Conservation (phyloP, 495 filamentous ascomycete genomes). For the Aspergillus biplanus region DNA sequence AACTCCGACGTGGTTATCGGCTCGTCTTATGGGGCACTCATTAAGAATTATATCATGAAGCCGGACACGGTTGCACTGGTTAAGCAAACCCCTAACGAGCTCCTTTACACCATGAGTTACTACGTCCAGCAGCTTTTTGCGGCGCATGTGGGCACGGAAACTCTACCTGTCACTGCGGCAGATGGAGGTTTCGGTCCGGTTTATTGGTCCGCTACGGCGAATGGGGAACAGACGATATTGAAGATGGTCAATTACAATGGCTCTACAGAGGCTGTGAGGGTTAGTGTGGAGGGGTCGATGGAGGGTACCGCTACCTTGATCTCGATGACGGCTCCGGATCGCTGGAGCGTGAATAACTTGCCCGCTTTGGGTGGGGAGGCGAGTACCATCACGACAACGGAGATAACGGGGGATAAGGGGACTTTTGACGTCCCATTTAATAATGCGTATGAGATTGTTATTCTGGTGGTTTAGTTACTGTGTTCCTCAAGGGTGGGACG, state of each 20-base stretch:
- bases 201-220: neutral
- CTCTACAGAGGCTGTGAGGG: neutral
- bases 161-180: neutral
- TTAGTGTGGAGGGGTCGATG: neutral
- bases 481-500: no score
- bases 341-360: neutral
- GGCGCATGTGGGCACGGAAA: neutral
- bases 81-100: neutral
- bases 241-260: neutral
- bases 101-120: neutral
- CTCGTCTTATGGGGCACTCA: neutral
- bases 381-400: neutral
- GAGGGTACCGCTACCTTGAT: neutral
- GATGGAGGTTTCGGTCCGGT: neutral
- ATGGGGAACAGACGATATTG: neutral
- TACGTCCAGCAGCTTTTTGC: neutral
- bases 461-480: slow-evolving; percentile 11
- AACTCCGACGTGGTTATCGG: neutral
- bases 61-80: neutral
- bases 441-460: neutral
- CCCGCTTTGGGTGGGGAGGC: neutral
- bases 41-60: neutral
- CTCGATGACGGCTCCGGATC: neutral
- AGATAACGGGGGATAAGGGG: neutral
- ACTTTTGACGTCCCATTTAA: neutral